Conservation (phyloP, 2,329 filamentous ascomycete species). For the Nothophaeocryptopus gaeumannii region DNA sequence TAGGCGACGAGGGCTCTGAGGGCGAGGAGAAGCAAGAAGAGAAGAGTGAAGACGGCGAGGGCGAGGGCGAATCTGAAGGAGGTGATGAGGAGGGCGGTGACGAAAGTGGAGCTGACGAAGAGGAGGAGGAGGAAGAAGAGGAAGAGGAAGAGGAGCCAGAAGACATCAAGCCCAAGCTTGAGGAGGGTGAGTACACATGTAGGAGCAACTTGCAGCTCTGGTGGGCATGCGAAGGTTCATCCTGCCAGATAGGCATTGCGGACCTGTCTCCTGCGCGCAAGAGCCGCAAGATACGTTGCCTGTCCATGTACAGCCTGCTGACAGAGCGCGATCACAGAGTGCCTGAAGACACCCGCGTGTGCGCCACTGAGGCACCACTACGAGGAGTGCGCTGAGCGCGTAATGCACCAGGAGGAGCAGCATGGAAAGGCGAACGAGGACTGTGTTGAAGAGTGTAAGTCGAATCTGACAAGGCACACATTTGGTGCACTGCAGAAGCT, state of each 20-base stretch:
- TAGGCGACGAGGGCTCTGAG: constrained; percentile 33
- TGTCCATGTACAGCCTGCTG: not conserved
- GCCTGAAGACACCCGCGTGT: constrained; percentile 82
- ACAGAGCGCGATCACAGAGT: constrained; percentile 59
- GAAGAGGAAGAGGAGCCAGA: constrained; percentile 78
- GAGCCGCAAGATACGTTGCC: too few relatives aligned
- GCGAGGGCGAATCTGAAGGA: constrained; percentile 40
- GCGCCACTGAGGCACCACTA: constrained; percentile 92
- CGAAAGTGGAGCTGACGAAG: constrained; percentile 62
- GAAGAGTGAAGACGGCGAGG: constrained; percentile 40
- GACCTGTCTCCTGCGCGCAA: too few relatives aligned
- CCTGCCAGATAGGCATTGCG: too few relatives aligned
- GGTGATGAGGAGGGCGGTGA: constrained; percentile 54
- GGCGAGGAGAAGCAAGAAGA: constrained; percentile 40
- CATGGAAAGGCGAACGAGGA: constrained; percentile 81
- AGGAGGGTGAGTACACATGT: constrained; percentile 70
- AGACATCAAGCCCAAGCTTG: constrained; percentile 82
- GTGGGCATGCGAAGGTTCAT: not conserved
- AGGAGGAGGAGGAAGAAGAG: constrained; percentile 74
- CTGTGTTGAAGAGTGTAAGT: constrained; percentile 98
- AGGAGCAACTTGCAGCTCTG: not conserved
- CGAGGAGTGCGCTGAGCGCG: constrained; percentile 95
- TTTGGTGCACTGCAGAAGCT: constrained; percentile 1
- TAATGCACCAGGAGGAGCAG: constrained; percentile 68
- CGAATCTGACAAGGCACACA: not conserved